Evolutionary conservation across 192 early-diverging fungal genomes (phyloP).

Genomic region (Thoreauomyces humboldtii): DNA sequence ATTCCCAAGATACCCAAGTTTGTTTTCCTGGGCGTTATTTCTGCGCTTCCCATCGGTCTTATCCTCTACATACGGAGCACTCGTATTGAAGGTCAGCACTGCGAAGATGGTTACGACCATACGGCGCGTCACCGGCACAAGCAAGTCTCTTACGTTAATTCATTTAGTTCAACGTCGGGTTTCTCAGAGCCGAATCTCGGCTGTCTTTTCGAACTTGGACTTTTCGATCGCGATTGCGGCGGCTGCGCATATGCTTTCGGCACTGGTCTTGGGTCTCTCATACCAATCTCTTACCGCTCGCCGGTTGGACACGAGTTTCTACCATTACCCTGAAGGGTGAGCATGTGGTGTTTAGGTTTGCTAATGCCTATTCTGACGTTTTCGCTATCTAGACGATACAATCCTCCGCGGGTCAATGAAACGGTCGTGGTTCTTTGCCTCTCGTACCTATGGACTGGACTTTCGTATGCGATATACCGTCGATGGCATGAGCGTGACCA

Average conservation of each 20-base stretch:
- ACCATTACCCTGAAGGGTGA: constrained; percentile 25
- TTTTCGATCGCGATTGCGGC: not conserved
- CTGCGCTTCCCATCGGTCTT: not conserved
- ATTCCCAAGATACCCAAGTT: not conserved
- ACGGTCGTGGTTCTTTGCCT: not conserved
- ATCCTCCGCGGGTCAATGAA: constrained; percentile 23
- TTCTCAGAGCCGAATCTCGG: not conserved
- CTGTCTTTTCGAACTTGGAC: not conserved
- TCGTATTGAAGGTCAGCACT: not conserved
- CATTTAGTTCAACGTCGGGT: constrained; percentile 8
- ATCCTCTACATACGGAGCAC: not conserved
- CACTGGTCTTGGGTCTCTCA: not conserved
- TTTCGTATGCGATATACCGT: constrained; percentile 10
- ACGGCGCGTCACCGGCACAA: not conserved
- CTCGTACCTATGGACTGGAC: constrained; percentile 1
- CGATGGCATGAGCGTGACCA: constrained; percentile 20
- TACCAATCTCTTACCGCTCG: not conserved
- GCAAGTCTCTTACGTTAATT: not conserved
- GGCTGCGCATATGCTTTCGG: not conserved
- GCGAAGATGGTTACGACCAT: not conserved
- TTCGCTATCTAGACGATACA: not conserved
- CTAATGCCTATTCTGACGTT: not conserved
- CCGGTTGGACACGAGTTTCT: not conserved
- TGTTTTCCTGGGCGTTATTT: not conserved
- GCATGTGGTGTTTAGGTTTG: not conserved